A percentile compares a stretch with the other conserved stretches of the same genome.
These are phyloP conservation scores for Wickerhamiella domercqiae DNA, from an alignment of 805 yeast genomes.

Conservation along the genomic window DNA sequence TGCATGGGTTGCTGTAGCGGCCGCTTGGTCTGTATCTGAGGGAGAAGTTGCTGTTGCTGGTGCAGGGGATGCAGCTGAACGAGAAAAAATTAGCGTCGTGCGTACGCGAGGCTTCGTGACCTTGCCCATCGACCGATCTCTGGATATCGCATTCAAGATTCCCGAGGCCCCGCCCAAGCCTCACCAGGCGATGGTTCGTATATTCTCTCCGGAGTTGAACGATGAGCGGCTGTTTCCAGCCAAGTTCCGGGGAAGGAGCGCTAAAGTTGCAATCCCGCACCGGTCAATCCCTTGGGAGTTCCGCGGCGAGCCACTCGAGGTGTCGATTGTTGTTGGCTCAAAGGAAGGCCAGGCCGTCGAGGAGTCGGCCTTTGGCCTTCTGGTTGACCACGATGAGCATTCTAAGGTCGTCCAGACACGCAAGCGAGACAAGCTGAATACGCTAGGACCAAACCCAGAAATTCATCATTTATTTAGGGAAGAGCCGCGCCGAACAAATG, in stretches of 20 bases:
- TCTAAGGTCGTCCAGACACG: slow-evolving; percentile 6
- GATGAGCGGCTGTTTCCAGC: slow-evolving; percentile 15
- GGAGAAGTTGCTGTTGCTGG: slow-evolving; percentile 16
- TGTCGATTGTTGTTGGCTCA: slow-evolving; percentile 20
- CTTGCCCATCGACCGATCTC: slow-evolving; percentile 9
- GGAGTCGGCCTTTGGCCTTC: slow-evolving; percentile 12
- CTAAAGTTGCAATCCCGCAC: slow-evolving; percentile 21
- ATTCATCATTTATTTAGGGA: slow-evolving; percentile 46
- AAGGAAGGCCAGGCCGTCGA: slow-evolving; percentile 14
- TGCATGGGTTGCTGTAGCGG: slow-evolving; percentile 8
- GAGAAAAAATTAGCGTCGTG: slow-evolving; percentile 7
- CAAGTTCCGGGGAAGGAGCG: slow-evolving; percentile 21
- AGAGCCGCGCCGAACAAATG: slow-evolving; percentile 38
- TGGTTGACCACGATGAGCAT: slow-evolving; percentile 12
- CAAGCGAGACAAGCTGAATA: slow-evolving; percentile 4
- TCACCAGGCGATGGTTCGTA: slow-evolving; percentile 13
- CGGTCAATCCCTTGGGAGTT: slow-evolving; percentile 22
- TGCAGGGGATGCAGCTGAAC: slow-evolving; percentile 13
- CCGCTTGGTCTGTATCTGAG: slow-evolving; percentile 17
- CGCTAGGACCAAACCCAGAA: slow-evolving; percentile 37
- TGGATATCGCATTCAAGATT: slow-evolving; percentile 15
- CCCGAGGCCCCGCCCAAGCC: slow-evolving; percentile 12
- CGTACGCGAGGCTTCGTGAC: slow-evolving; percentile 7
- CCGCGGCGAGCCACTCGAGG: slow-evolving; percentile 15
- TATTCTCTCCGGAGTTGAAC: slow-evolving; percentile 4